Evolutionary conservation across 176 grass and related monocot species (phyloP), one percentile per base, ranked within the genome.

Genomic region (Typha latifolia): DNA sequence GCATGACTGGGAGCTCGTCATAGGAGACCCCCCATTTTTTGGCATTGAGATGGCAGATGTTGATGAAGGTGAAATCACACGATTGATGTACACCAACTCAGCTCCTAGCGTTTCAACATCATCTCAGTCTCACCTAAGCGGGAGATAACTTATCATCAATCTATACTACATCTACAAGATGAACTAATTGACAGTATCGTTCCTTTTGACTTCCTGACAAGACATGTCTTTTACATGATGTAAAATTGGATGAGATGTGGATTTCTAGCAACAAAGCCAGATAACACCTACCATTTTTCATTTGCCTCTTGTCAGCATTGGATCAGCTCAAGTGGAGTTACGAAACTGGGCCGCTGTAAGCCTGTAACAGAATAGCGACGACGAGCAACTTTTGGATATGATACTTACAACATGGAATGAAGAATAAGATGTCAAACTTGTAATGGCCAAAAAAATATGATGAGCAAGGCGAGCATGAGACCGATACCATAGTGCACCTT

Each of bases 1-100:
- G 18, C 66, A 75, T 56, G 72, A 86, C 78, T 48, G 77, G 26
- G 66, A 86, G 56, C 48, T 95, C 48, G 34, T 90, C 18, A 71
- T 95, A 76, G 84, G 76, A 31, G 90, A 84, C 31, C 90, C 90
- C 67, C 90, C 86, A 14, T 95, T 90, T 82, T 72, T 87, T 6
- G 71, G 72, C 68, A 66, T 90, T 0, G 77, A 84, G 63, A 72
- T 62, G 5, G 52, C 79, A 32, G 68, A 85, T 19, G 51, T 85
- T 16, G 78, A 83, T 37, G 62, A 83, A 64, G 77, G 69, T 12
- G 80, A 89, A 12, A 69, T 82, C 49, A 86, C 77, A 18, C 69
- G 51, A 15, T 78, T 94, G 66, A 15, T 94, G 32, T 81, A 75
- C 31, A 49, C 62, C 9, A 71, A 77, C 59, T 84, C 89, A 50